Base-by-base conservation (phyloP, 306 rosid species). In the Begonia masoniana region DNA sequence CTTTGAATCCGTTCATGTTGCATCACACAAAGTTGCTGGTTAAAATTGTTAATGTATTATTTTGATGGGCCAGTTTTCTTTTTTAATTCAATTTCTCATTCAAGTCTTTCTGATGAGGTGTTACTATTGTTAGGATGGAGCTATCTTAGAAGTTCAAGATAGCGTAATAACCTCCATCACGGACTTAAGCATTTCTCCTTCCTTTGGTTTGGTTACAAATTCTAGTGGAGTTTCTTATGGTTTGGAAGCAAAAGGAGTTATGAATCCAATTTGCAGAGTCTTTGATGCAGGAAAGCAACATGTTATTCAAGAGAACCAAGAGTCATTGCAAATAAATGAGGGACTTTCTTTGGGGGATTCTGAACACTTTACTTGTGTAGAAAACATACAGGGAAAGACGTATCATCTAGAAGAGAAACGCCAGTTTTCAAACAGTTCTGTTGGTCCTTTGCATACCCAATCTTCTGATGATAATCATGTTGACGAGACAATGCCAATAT, bases 401-500 rank as follows among this genome's bases (percentile, higher is more conserved):
- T 49, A n/a, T 51, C 60, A 23, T 71, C 61, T 60, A 4, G 68
- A 52, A 60, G 39, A 9, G 39, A 1, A 11, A 50, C 10, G 11
- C 19, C 23, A 50, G 56, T 31, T 31, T 5, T 31, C 39, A 5
- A 31, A 31, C 39, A 31, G 55, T 54, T 74, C 82, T 26, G 56
- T 66, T 55, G 63, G 64, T 67, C 62, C 79, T 69, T 76, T 62
- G 10, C 66, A 46, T 55, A 55, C 61, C 47, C 74, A 50, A 52
- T 31, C 68, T 58, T 58, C 67, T 73, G 62, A 71, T 73, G 54
- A 68, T 71, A 59, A 55, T 61, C 67, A 60, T 62, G 58, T 61
- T 24, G 81, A 69, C 41, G 79, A 71, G 42, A 57, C 74, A 53
- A 61, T 66, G 74, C 92, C 99, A 16, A 86, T 62, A 73, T 68